Evolutionary conservation across 2,329 filamentous ascomycete genomes (phyloP).

Genomic region (Leptographium procerum): DNA sequence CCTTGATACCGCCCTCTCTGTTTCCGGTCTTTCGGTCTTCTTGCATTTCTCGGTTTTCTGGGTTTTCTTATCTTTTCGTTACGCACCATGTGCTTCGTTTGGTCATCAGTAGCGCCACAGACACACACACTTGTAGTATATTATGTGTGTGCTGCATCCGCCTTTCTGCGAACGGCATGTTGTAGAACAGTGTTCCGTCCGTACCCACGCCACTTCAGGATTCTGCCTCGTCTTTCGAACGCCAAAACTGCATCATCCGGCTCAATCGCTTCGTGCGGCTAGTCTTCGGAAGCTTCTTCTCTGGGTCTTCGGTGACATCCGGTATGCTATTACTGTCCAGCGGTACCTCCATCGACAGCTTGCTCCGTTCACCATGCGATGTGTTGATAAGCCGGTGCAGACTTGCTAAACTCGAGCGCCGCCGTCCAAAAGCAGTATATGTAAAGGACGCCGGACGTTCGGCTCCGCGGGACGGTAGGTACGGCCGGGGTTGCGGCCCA

Average conservation of each 20-base stretch:
- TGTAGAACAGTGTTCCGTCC: background rate
- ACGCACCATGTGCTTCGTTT: slow-evolving; percentile 9
- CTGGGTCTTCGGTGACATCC: slow-evolving; percentile 25
- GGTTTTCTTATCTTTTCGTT: slow-evolving; percentile 5
- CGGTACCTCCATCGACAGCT: slow-evolving; percentile 58
- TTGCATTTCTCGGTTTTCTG: too few species aligned
- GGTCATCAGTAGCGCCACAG: slow-evolving; percentile 8
- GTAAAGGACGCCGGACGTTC: slow-evolving; percentile 53
- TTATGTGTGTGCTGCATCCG: background rate
- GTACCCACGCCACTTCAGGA: background rate
- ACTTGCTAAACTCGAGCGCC: slow-evolving; percentile 66
- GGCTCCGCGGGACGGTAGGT: slow-evolving; percentile 32
- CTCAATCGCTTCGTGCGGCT: slow-evolving; percentile 62
- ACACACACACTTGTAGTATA: background rate
- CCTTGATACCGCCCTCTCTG: background rate
- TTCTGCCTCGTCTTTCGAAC: slow-evolving; percentile 34
- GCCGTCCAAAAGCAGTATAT: slow-evolving; percentile 51
- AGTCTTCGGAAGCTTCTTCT: slow-evolving; percentile 42
- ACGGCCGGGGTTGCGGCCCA: slow-evolving; percentile 31
- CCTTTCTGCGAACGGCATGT: background rate
- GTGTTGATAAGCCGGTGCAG: slow-evolving; percentile 66
- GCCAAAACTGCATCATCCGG: slow-evolving; percentile 72
- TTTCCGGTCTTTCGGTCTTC: background rate
- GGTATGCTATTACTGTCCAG: slow-evolving; percentile 26
- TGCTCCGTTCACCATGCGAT: slow-evolving; percentile 63